Base-by-base conservation (phyloP, 169 alveolate species). In the Perkinsus olseni region DNA sequence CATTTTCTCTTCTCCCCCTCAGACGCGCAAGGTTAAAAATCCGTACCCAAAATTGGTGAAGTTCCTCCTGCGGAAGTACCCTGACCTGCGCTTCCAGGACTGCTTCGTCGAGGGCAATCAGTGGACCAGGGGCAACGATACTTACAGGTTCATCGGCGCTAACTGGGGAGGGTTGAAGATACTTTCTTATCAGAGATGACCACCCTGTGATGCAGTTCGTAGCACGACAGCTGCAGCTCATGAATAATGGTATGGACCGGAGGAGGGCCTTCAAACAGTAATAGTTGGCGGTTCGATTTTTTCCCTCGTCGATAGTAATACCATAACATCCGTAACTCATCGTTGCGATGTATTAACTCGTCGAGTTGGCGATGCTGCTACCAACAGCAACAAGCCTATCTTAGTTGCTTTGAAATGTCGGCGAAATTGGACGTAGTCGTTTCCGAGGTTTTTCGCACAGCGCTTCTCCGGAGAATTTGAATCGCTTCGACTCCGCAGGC, bases 71-170 rank as follows among this genome's bases (percentile, higher is more conserved):
- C 91, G 93, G 91, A 96, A 96, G 94, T 97, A 96, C 93, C 98
- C 98, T 21, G 97, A 97, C 93, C 94, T 97, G 74, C 51, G 98
- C 91, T 97, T 97, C 92, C 97, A 96, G 91, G 96, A 96, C 74
- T 96, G 98, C 91, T 97, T 91, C 92, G 95, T 94, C 37, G 97
- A 96, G 74, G 98, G 97, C 17, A 97, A 97, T 93, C 97, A 96
- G 48, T 96, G 97, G 95, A 93, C 93, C 74, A 96, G 96, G 92
- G 97, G 97, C 39, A 95, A 94, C 74, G 95, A 94, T 48, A 92
- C 28, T 92, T 94, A 93, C 91, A 93, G 95, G 82, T 62, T n/a
- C n/a, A n/a, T n/a, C n/a, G n/a, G n/a, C n/a, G n/a, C n/a, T n/a
- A n/a, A n/a, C n/a, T n/a, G n/a, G n/a, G n/a, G n/a, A n/a, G n/a